phyloP scores from a whole-genome alignment of 2,329 filamentous ascomycete species.

The Colletotrichum spaethianum region DNA sequence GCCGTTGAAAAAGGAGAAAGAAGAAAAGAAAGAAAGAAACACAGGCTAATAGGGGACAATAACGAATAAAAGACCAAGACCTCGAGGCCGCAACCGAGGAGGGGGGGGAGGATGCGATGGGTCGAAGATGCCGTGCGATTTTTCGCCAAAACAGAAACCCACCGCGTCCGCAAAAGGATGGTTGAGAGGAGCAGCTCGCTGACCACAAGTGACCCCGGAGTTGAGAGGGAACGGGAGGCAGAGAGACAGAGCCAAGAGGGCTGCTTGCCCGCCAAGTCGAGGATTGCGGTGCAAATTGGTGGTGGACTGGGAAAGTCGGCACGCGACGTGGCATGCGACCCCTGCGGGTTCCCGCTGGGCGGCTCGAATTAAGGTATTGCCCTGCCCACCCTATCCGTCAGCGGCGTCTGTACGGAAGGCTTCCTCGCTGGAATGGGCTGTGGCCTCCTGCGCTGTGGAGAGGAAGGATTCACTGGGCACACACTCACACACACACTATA shows the following conservation, averaged over 20 bases:
- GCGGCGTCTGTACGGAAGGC: slow-evolving; percentile 7
- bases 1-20: not conserved
- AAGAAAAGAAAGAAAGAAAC: not conserved
- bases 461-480: not conserved
- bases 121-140: not conserved
- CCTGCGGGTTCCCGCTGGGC: slow-evolving; percentile 33
- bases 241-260: not conserved
- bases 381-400: not conserved
- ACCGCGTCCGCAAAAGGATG: not conserved
- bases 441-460: not conserved
- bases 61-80: slow-evolving; percentile 6
- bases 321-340: slow-evolving; percentile 39
- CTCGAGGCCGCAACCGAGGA: slow-evolving; percentile 1
- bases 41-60: not conserved
- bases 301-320: slow-evolving; percentile 35
- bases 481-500: not conserved
- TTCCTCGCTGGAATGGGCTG: not conserved
- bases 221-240: not conserved
- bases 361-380: not conserved
- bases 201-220: not conserved
- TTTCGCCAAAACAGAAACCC: not conserved
- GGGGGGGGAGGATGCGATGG: not conserved
- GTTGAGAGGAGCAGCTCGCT: too few species aligned
- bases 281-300: slow-evolving; percentile 5
- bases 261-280: slow-evolving; percentile 24